Evolutionary conservation across 352 stramenopile species (phyloP).

Genomic region (Phytopythium kandeliae): DNA sequence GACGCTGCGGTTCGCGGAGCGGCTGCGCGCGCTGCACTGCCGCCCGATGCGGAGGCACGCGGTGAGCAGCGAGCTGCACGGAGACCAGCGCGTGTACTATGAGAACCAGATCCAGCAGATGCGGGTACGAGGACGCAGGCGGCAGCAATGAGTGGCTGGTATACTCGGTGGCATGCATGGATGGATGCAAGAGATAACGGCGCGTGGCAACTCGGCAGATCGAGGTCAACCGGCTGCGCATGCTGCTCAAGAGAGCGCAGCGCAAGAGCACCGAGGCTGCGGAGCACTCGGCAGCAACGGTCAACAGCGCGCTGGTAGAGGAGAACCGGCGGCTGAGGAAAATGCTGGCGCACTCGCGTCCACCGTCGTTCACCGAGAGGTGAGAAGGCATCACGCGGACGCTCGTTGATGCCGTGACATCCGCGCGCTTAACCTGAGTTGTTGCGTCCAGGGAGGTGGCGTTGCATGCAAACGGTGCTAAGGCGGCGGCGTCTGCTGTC

Average conservation of each 20-base stretch:
- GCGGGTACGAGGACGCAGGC: constrained; percentile 23
- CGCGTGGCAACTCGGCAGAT: constrained; percentile 20
- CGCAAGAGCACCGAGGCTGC: constrained; percentile 22
- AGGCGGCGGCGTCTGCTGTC: background rate
- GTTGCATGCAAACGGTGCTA: background rate
- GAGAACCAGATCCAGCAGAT: constrained; percentile 67
- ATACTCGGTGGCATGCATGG: too few species aligned
- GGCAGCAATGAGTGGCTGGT: too few species aligned
- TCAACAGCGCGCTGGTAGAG: constrained; percentile 47
- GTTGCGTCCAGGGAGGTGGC: background rate
- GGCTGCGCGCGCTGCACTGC: constrained; percentile 51
- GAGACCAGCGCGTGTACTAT: constrained; percentile 57
- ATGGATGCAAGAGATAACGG: background rate
- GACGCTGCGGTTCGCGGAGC: constrained; percentile 65
- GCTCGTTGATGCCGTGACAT: background rate
- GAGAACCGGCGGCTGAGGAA: constrained; percentile 63
- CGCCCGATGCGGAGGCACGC: constrained; percentile 42
- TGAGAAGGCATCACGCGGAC: constrained; percentile 8
- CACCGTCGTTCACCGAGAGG: constrained; percentile 35
- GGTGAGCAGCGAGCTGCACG: constrained; percentile 40
- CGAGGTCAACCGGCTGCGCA: constrained; percentile 47
- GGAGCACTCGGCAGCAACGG: constrained; percentile 13
- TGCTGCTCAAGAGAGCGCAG: constrained; percentile 42
- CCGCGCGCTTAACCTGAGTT: background rate
- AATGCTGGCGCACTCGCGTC: constrained; percentile 46